These are phyloP conservation scores for Naganishia vishniacii DNA, from an alignment of 768 basidiomycete genomes.

Conservation along the genomic window DNA sequence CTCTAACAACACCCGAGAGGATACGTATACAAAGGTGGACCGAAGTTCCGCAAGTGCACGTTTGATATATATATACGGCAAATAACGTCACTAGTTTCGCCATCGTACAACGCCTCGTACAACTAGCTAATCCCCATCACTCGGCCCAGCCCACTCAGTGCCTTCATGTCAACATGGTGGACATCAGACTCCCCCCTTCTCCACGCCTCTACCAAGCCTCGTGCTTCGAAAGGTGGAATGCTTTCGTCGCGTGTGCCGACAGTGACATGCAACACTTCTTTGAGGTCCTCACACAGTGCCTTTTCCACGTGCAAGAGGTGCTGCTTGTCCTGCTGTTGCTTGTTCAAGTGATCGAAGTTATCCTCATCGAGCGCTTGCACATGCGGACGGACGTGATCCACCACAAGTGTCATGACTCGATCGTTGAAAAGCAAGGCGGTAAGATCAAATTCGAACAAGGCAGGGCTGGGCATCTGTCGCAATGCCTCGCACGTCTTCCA, in stretches of 20 bases:
- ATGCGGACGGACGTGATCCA: slow-evolving; percentile 57
- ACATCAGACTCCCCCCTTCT: slow-evolving; percentile 17
- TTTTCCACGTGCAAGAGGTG: slow-evolving; percentile 21
- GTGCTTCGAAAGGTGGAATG: slow-evolving; percentile 66
- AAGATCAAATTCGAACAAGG: slow-evolving; percentile 61
- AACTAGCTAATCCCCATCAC: slow-evolving; percentile 26
- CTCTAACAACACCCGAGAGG: too few relatives aligned
- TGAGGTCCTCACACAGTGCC: slow-evolving; percentile 53
- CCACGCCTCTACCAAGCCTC: slow-evolving; percentile 54
- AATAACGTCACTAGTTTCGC: too few relatives aligned
- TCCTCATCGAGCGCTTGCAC: slow-evolving; percentile 25
- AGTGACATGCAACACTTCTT: slow-evolving; percentile 69
- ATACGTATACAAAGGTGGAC: too few relatives aligned
- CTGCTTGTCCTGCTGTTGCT: not conserved
- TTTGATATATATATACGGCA: too few relatives aligned
- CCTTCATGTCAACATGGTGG: slow-evolving; percentile 11
- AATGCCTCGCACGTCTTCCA: slow-evolving; percentile 59
- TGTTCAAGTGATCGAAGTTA: not conserved
- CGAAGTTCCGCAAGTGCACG: too few relatives aligned
- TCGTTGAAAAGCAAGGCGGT: slow-evolving; percentile 65
- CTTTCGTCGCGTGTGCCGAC: slow-evolving; percentile 63
- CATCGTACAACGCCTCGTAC: not conserved
- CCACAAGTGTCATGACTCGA: slow-evolving; percentile 71
- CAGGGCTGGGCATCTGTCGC: slow-evolving; percentile 48
- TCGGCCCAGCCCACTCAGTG: slow-evolving; percentile 7